phyloP scores from a whole-genome alignment of 225 moss, liverwort and hornwort genomes.

The Climacium dendroides region DNA sequence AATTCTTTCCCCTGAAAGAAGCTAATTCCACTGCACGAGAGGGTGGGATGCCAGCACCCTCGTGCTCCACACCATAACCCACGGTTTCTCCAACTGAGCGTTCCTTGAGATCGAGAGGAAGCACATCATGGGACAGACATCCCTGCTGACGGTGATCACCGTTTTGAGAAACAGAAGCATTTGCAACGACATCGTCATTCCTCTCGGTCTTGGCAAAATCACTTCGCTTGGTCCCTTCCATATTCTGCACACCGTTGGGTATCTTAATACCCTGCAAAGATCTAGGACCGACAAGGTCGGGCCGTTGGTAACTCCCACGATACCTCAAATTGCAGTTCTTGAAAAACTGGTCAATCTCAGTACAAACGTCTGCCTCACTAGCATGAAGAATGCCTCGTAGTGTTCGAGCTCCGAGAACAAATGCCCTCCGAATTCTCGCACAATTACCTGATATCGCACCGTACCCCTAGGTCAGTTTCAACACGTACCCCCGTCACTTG shows the following conservation, averaged over 20 bases:
- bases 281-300: constrained; percentile 24
- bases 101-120: background rate
- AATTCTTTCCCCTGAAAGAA: background rate
- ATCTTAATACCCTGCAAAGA: background rate
- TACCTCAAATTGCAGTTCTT: constrained; percentile 24
- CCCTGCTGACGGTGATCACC: background rate
- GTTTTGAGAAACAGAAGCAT: background rate
- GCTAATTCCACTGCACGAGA: background rate
- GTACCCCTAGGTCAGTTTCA: background rate
- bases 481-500: background rate
- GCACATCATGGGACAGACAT: background rate
- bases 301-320: constrained; percentile 19
- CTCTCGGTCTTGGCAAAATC: background rate
- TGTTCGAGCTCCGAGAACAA: constrained; percentile 59
- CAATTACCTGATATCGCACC: constrained; percentile 45
- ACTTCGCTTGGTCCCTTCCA: constrained; percentile 3
- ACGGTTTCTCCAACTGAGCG: background rate
- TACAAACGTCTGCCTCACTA: constrained; percentile 25
- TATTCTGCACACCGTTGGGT: background rate
- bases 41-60: background rate
- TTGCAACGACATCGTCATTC: background rate
- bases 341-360: constrained; percentile 49
- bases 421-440: constrained; percentile 51
- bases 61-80: background rate
- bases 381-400: constrained; percentile 36